Evolutionary conservation across 202 grass and related monocot genomes (phyloP).

Genomic region (Carex sylvatica): DNA sequence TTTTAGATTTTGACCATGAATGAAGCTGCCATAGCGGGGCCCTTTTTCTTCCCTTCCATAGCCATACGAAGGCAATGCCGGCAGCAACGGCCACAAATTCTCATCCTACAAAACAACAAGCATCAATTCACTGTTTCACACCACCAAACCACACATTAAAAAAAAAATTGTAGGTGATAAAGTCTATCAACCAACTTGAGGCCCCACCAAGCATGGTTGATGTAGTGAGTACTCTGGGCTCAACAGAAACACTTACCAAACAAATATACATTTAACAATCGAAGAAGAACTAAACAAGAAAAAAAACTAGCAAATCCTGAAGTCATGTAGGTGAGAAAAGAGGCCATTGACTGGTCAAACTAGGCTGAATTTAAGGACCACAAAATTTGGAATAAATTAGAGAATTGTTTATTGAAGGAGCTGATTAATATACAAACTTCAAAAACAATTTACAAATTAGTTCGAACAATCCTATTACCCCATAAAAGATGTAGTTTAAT

Average conservation of each 20-base stretch:
- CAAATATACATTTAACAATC: neutral
- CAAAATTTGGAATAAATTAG: neutral
- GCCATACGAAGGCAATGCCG: constrained; percentile 81
- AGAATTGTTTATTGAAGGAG: neutral
- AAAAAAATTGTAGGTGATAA: neutral
- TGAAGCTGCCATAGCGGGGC: constrained; percentile 78
- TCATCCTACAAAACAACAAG: constrained; percentile 57
- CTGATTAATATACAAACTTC: neutral
- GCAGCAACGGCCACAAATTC: constrained; percentile 77
- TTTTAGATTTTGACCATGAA: constrained; percentile 94
- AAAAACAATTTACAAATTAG: no score
- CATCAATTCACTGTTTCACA: constrained; percentile 27
- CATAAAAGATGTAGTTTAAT: neutral
- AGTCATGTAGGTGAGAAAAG: neutral
- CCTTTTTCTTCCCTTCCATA: constrained; percentile 88
- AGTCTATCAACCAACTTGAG: constrained; percentile 7
- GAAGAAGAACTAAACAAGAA: neutral
- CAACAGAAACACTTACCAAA: neutral
- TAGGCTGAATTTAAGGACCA: neutral
- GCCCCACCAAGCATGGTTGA: neutral
- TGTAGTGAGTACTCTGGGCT: neutral
- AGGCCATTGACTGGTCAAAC: neutral
- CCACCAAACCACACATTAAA: constrained; percentile 5
- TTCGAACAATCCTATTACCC: neutral
- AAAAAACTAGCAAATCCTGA: neutral